Evolutionary conservation across 2,329 filamentous ascomycete genomes (phyloP), one percentile per base, ranked within the genome.

Genomic region (Fusarium sp.): DNA sequence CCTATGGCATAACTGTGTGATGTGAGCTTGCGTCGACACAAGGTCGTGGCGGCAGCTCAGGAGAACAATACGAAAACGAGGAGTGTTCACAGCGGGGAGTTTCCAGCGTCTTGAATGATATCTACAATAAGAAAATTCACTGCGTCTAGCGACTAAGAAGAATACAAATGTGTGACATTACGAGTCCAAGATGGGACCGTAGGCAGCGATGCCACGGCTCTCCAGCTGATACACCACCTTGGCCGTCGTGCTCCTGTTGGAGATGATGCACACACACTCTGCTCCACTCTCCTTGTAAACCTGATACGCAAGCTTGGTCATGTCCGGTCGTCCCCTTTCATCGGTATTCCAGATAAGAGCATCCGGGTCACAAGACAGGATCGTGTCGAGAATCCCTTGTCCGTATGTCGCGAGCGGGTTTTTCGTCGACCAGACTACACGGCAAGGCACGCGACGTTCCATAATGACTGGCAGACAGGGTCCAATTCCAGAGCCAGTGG

Each of bases 221-320:
- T 93, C 90, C 64, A 94, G 79, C 9, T 86, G 88, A 78, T 89
- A 91, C 0, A 93, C 91, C 7, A 93, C 84, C 80, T 87, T 87
- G 67, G 84, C 84, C 16, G 91, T 93, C 14, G 92, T 84, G 51
- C 78, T 84, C 60, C 89, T 87, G 78, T 93, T 93, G 62, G 88
- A 90, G 74, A 94, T 90, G 66, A 93, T 86, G 76, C 92, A 90
- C 22, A 93, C 90, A 7, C 91, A 92, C 83, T 93, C 91, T 0
- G 90, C 79, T 10, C 83, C 81, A 71, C 86, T 88, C 42, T 87
- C 84, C 36, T 89, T 81, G 6, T 84, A 83, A 5, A 90, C 79
- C 75, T 92, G 84, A 77, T 83, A 83, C 0, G 80, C 78, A 55
- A 81, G 67, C 27, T 77, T 67, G 14, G 81, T 79, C 49, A 85